Base-by-base conservation (phyloP, 371 early-diverging fungal species). In the Umbelopsis sp. region DNA sequence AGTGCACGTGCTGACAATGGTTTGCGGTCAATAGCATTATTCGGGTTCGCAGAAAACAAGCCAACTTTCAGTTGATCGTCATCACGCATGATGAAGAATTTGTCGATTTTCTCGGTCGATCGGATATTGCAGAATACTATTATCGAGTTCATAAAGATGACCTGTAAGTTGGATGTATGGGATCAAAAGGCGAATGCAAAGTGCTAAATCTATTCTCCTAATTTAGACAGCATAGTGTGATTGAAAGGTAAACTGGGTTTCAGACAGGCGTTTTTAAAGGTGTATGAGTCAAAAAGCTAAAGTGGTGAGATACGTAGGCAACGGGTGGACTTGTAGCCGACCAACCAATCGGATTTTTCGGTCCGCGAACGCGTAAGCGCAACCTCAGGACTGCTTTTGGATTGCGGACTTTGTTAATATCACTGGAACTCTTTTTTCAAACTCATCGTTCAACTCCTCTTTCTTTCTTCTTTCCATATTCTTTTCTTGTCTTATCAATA, bases 21-120 rank as follows among this genome's bases (percentile, higher is more conserved):
- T 48, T 48, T 18, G 48, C 18, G 1, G 22, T 65, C 0, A 52
- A 24, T 74, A 92, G 91, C 32, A 91, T 98, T 50, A 92, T 98
- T 66, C 77, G 89, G 70, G 74, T 80, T n/a, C 88, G 96, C 3
- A 82, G 89, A 44, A 77, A 78, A 46, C 97, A 98, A 74, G 74
- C 84, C 63, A 97, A 97, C 78, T 98, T 99, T 73, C 99, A 99
- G 81, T 84, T 99, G 52, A 90, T 99, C 45, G 86, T 99, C 41
- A 99, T 99, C 71, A 99, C 99, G 14, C 99, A 99, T 77, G 99
- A 99, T 80, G 99, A 99, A 75, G 92, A 94, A 35, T 99, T 99
- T 85, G 88, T 99, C 71, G 87, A 92, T 64, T 78, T 91, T 69
- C 69, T 99, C 32, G 93, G 94, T 22, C 83, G 89, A 65, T 78